A percentile compares a stretch with the other conserved stretches of the same genome.
Evolutionary conservation across 2,329 filamentous ascomycete genomes (phyloP).

Genomic region (Paecilomyces variotii): DNA sequence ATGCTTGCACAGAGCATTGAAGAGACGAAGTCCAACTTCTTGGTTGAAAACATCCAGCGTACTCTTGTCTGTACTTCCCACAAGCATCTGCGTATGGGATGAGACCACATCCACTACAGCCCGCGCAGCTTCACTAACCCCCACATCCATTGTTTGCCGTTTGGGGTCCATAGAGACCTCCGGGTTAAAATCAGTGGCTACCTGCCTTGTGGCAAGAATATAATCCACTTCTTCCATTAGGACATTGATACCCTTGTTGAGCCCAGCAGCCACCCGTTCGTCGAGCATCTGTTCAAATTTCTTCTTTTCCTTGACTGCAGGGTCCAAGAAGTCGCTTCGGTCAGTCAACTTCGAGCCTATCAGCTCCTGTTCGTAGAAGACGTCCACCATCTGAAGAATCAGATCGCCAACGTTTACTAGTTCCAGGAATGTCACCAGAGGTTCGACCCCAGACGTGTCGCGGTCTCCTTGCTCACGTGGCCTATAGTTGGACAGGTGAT

Average conservation of each 20-base stretch:
- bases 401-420: slow-evolving; percentile 96
- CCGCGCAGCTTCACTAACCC: slow-evolving; percentile 69
- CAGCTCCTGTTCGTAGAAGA: slow-evolving; percentile 96
- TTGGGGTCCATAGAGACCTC: slow-evolving; percentile 28
- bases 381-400: slow-evolving; percentile 97
- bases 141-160: slow-evolving; percentile 35
- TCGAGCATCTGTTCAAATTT: slow-evolving; percentile 98
- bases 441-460: slow-evolving; percentile 67
- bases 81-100: slow-evolving; percentile 84
- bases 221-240: slow-evolving; percentile 98
- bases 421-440: slow-evolving; percentile 90
- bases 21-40: slow-evolving; percentile 88
- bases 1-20: slow-evolving; percentile 90
- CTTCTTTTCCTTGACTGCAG: slow-evolving; percentile 90
- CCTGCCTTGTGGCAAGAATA: slow-evolving; percentile 79
- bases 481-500: slow-evolving; percentile 84
- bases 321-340: slow-evolving; percentile 88
- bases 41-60: slow-evolving; percentile 98
- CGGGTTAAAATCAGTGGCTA: slow-evolving; percentile 85
- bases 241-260: slow-evolving; percentile 97
- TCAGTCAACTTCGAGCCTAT: slow-evolving; percentile 75
- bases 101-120: slow-evolving; percentile 79
- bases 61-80: slow-evolving; percentile 92
- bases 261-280: slow-evolving; percentile 85
- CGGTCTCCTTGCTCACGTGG: slow-evolving; percentile 63